A percentile compares a stretch with the other conserved stretches of the same genome.
Conservation (phyloP, 352 stramenopile genomes). For the Pythium scleroteichum region DNA sequence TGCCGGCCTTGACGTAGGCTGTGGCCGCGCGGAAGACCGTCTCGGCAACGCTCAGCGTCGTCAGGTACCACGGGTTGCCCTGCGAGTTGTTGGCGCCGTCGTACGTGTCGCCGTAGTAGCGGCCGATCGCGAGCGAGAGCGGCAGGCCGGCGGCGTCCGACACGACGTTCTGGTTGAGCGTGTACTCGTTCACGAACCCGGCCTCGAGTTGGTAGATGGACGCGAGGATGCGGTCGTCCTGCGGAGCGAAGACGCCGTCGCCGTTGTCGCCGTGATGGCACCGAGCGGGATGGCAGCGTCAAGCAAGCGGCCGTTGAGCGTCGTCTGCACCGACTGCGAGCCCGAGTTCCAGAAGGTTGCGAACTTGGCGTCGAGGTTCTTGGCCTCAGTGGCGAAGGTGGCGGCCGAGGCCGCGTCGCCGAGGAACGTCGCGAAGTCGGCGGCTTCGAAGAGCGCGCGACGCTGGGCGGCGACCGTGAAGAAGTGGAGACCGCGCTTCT, state of each 20-base stretch:
- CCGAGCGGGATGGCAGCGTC: constrained; percentile 26
- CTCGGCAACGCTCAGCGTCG: constrained; percentile 25
- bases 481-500: constrained; percentile 31
- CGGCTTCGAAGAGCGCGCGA: constrained; percentile 25
- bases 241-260: constrained; percentile 25
- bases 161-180: constrained; percentile 24
- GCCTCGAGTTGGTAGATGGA: constrained; percentile 27
- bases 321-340: constrained; percentile 23
- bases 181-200: constrained; percentile 31
- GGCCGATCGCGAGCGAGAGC: constrained; percentile 28
- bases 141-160: constrained; percentile 16
- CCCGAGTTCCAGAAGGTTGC: constrained; percentile 28
- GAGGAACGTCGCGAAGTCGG: constrained; percentile 24
- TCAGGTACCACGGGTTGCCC: constrained; percentile 33
- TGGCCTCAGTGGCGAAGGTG: constrained; percentile 18
- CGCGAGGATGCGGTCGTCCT: constrained; percentile 22
- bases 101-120: constrained; percentile 33
- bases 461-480: constrained; percentile 31
- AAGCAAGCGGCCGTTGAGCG: constrained; percentile 22
- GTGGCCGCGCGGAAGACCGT: constrained; percentile 19
- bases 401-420: constrained; percentile 23
- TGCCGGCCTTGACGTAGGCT: constrained; percentile 27
- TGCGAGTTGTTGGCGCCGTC: constrained; percentile 22
- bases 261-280: constrained; percentile 27
- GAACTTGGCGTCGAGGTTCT: constrained; percentile 20